Percentiles rank a stretch among this genome's conserved stretches.
Conservation (phyloP, 768 basidiomycete species). For the Amyloporia xantha region DNA sequence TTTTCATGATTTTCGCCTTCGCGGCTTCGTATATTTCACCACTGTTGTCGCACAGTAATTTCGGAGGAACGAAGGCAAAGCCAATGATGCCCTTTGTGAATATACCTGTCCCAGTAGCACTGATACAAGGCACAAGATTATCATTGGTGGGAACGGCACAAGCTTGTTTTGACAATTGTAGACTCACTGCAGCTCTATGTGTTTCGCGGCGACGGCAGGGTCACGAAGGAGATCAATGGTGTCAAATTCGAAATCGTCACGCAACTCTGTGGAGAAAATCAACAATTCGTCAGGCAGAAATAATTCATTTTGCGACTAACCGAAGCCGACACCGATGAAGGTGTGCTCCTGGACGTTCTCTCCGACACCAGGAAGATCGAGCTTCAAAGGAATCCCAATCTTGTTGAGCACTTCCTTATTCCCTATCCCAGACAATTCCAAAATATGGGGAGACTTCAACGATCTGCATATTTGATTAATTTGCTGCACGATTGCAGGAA, state of each 20-base stretch:
- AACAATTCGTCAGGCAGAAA: not conserved
- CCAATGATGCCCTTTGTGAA: conserved; percentile 23
- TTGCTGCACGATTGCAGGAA: not conserved
- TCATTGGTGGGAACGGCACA: not conserved
- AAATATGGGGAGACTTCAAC: conserved; percentile 33
- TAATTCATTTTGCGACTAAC: conserved; percentile 14
- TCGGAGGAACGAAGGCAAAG: conserved; percentile 18
- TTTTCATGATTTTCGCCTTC: conserved; percentile 19
- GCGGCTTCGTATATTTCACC: conserved; percentile 18
- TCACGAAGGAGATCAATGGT: conserved; percentile 27
- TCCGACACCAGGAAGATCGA: conserved; percentile 44
- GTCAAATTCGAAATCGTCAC: conserved; percentile 21
- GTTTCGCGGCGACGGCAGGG: conserved; percentile 21
- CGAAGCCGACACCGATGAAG: conserved; percentile 19
- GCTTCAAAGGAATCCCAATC: conserved; percentile 31
- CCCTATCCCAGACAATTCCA: conserved; percentile 56
- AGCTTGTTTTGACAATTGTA: not conserved
- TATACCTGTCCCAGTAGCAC: conserved; percentile 19
- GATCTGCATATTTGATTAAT: conserved; percentile 3
- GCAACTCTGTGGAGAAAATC: conserved; percentile 24
- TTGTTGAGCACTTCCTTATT: conserved; percentile 31
- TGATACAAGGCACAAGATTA: conserved; percentile 6
- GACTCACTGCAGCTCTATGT: conserved; percentile 29
- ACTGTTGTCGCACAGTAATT: conserved; percentile 16
- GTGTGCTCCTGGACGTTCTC: conserved; percentile 50